Conservation (phyloP, 2,329 filamentous ascomycete genomes). For the Camillea tinctor region DNA sequence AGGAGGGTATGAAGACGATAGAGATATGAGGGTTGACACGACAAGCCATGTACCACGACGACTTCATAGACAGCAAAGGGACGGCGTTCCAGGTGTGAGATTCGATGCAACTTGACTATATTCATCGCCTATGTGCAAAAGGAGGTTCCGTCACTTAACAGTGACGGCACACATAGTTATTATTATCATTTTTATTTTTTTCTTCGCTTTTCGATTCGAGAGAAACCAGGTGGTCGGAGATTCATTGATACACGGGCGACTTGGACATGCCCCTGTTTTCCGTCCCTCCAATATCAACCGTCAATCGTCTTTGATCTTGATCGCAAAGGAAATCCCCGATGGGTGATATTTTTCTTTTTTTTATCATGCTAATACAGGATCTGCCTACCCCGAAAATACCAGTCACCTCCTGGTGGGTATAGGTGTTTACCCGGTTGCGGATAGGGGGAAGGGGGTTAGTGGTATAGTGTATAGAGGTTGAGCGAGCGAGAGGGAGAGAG, state of each 20-base stretch:
- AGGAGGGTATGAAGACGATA: constrained; percentile 60
- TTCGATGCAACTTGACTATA: constrained; percentile 16
- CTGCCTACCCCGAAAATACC: constrained; percentile 9
- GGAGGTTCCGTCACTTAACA: constrained; percentile 9
- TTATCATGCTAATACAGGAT: constrained; percentile 30
- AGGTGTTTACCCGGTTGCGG: not conserved
- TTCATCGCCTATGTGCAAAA: constrained; percentile 11
- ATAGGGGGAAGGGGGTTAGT: no score
- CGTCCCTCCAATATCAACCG: not conserved
- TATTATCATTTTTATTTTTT: constrained; percentile 6
- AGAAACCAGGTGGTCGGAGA: constrained; percentile 8
- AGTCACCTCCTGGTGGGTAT: not conserved
- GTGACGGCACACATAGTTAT: constrained; percentile 6
- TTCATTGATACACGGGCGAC: constrained; percentile 9
- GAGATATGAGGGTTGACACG: constrained; percentile 44
- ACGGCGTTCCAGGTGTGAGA: constrained; percentile 26
- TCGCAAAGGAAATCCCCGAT: not conserved
- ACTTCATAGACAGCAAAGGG: constrained; percentile 28
- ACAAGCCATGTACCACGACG: constrained; percentile 27
- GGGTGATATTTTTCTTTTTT: constrained; percentile 18
- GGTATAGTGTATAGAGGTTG: not conserved
- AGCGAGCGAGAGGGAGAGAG: no score
- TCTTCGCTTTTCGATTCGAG: constrained; percentile 7
- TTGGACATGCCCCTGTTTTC: constrained; percentile 9
- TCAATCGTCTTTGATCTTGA: not conserved